Conservation (phyloP, 805 yeast genomes). For the Clavispora vitiphila region DNA sequence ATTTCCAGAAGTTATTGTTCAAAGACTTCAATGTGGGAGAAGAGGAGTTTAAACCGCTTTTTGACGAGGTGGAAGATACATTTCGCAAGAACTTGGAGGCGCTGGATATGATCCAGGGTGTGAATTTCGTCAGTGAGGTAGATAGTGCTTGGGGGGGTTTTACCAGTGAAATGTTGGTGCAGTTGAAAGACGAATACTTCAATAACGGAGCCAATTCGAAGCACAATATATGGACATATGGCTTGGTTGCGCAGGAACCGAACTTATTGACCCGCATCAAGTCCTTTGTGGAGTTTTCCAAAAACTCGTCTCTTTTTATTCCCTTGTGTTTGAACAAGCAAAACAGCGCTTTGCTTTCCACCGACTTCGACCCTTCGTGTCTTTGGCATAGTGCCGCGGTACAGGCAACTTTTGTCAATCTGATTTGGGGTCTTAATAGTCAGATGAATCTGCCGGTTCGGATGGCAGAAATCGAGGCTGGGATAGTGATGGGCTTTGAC, state of each 20-base stretch:
- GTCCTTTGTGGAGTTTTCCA: conserved; percentile 41
- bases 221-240: conserved; percentile 34
- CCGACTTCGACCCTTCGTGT: conserved; percentile 14
- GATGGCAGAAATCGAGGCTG: conserved; percentile 43
- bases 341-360: conserved; percentile 2
- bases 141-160: conserved; percentile 88
- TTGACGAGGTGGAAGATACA: conserved; percentile 38
- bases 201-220: conserved; percentile 31
- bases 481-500: conserved; percentile 37
- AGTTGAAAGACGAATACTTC: conserved; percentile 65
- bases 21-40: conserved; percentile 50
- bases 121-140: conserved; percentile 63
- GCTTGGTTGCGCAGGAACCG: conserved; percentile 10
- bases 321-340: conserved; percentile 40
- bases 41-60: conserved; percentile 46
- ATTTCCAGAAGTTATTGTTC: conserved; percentile 37
- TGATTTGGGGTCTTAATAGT: conserved; percentile 42
- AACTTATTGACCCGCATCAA: conserved; percentile 37
- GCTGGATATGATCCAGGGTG: conserved; percentile 69
- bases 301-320: conserved; percentile 48
- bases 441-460: conserved; percentile 26
- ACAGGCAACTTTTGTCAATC: conserved; percentile 28
- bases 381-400: conserved; percentile 40
- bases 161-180: conserved; percentile 44
- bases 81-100: conserved; percentile 65